A percentile compares a stretch with the other conserved stretches of the same genome.
phyloP scores from a whole-genome alignment of 208 protist genomes.

The Giardia muris region DNA sequence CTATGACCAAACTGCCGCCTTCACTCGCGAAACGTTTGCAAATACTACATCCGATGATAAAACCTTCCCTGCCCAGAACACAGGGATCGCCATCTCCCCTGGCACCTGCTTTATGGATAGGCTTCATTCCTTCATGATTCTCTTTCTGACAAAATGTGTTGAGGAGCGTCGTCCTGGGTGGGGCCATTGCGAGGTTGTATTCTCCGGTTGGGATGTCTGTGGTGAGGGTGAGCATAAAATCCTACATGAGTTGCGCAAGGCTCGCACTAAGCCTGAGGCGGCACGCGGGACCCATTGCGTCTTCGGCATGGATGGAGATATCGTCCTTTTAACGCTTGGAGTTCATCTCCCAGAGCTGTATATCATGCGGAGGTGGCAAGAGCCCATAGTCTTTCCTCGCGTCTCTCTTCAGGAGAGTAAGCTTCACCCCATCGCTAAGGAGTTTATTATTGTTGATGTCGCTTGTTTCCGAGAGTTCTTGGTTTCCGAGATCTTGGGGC shows the following conservation, averaged over 20 bases:
- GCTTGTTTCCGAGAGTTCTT: background rate
- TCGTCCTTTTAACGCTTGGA: background rate
- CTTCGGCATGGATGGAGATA: background rate
- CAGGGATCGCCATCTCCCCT: background rate
- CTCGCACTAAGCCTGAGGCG: background rate
- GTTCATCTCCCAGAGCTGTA: background rate
- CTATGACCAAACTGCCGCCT: background rate
- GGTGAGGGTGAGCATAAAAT: background rate
- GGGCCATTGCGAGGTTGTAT: background rate
- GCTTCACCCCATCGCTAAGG: background rate
- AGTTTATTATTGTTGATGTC: background rate
- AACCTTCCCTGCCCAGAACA: background rate
- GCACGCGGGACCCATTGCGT: background rate
- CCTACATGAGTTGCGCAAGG: background rate
- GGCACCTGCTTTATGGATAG: background rate
- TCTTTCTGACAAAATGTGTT: background rate
- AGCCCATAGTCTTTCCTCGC: background rate
- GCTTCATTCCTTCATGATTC: background rate
- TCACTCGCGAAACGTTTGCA: background rate
- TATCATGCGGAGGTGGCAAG: background rate
- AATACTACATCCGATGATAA: background rate
- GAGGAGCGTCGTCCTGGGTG: background rate
- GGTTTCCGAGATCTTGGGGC: background rate
- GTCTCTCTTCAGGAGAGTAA: background rate
- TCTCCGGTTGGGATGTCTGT: background rate